These are phyloP conservation scores for Lactifluus volemus DNA, from an alignment of 768 basidiomycete species.

Conservation along the genomic window DNA sequence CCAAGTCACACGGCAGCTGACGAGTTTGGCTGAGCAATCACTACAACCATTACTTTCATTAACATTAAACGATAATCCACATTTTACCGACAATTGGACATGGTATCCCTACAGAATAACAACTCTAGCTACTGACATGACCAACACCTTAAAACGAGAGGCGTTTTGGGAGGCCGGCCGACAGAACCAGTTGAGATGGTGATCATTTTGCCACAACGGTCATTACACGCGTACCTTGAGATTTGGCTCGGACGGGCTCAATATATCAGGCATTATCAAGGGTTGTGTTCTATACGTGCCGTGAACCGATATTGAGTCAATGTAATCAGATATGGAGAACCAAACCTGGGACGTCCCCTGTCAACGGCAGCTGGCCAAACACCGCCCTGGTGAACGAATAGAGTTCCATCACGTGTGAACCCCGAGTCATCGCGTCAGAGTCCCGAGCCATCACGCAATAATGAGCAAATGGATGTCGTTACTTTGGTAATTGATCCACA, in stretches of 20 bases:
- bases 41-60: not conserved
- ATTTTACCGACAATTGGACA: not conserved
- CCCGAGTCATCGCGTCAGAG: slow-evolving; percentile 14
- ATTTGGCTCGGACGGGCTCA: not conserved
- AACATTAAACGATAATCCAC: not conserved
- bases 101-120: not conserved
- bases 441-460: slow-evolving; percentile 19
- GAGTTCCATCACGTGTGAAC: slow-evolving; percentile 8
- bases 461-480: not conserved
- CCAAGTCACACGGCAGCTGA: not conserved
- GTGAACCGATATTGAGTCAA: not conserved
- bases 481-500: not conserved
- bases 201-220: not conserved
- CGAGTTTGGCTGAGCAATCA: not conserved
- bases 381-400: not conserved
- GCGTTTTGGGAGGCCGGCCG: not conserved
- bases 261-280: not conserved
- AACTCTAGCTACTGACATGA: not conserved
- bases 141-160: not conserved
- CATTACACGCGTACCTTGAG: not conserved
- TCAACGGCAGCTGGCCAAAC: not conserved
- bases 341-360: not conserved
- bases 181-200: not conserved
- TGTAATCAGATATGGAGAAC: not conserved
- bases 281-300: not conserved